Base-by-base conservation (phyloP, 805 yeast species). In the Yamadazyma scolyti region DNA sequence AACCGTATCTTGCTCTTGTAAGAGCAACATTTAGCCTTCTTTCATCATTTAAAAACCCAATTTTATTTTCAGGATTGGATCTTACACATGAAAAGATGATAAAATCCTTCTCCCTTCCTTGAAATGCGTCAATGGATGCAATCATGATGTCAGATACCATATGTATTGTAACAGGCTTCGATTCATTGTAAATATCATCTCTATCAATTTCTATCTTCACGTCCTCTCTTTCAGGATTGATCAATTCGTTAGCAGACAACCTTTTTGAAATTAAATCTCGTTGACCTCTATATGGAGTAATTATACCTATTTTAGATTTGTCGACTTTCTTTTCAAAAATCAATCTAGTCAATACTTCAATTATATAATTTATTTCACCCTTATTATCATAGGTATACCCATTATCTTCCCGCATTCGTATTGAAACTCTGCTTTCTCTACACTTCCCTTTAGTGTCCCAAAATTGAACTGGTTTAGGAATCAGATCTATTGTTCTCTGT, bases 1-100 rank as follows among this genome's bases (percentile, higher is more conserved):
- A 56, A 4, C 96, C 96, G 50, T 76, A 86, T 52, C 74, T 80
- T 16, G 96, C 95, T 58, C 96, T 76, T 2, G 96, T 87, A 30
- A 87, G 65, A 4, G 95, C 96, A 35, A 88, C 96, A 53, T 87
- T 87, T 51, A 87, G 56, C 61, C 96, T 81, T 51, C 95, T 70
- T 15, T 88, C 85, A 47, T 87, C 96, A 41, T 79, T 74, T 52
- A 87, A 68, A 58, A 88, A 87, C 5, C 96, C 96, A 45, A 88
- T 82, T 8, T 75, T 73, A 39, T 78, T 80, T 32, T 68, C 69
- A 16, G 76, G 79, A 51, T 87, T 87, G 16, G 94, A 82, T 40
- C 79, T 53, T 16, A 73, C 78, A 47, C 77, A 71, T 5, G 77
- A 70, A 46, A 72, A 53, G 21, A 73, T 61, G 27, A 73, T 55